Base-by-base conservation (phyloP, 768 basidiomycete species). In the Chalciporus sphaerocephalus region DNA sequence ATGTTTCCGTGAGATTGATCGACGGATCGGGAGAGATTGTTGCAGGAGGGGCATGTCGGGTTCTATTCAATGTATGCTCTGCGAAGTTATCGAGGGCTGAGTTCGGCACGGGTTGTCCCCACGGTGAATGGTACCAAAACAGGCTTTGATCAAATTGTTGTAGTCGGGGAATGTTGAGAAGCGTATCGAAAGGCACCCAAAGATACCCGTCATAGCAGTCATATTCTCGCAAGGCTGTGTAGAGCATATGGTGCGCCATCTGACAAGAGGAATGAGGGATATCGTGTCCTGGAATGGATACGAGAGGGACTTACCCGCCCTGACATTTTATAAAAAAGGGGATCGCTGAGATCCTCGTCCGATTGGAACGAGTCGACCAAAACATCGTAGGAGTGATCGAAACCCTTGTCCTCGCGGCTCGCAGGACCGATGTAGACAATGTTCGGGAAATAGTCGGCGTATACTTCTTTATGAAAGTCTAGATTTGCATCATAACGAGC, bases 211-310 rank as follows among this genome's bases (percentile, higher is more conserved):
- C 62, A 52, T 78, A 78, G 52, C 75, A 77, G 11, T 54, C 61
- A 40, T 72, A 54, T 38, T 70, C 72, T 35, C 61, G 60, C 44
- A 78, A 41, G 25, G 68, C 73, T 4, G 73, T 77, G 51, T 74
- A 74, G 9, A 77, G 62, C 74, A 76, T 77, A 47, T 77, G 76
- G 43, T 78, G 75, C 6, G 74, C 76, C 76, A 75, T 72, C 63
- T 62, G 12, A 15, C 22, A 28, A 13, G 15, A 30, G 53, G 28
- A 51, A 30, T 57, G 25, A 50, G 28, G 3, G 13, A 41, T 30
- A 13, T 40, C 2, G 18, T 18, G 15, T 22, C 18, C 13, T 36
- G 9, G 41, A 11, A 38, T 5, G 17, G 13, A 24, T 16, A 32
- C 38, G 12, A 8, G 25, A n/a, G n/a, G n/a, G 30, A 56, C 66